Percentiles rank a stretch among this genome's conserved stretches.
Evolutionary conservation across 2,329 filamentous ascomycete species (phyloP).

Genomic region (Coniochaeta sp.): DNA sequence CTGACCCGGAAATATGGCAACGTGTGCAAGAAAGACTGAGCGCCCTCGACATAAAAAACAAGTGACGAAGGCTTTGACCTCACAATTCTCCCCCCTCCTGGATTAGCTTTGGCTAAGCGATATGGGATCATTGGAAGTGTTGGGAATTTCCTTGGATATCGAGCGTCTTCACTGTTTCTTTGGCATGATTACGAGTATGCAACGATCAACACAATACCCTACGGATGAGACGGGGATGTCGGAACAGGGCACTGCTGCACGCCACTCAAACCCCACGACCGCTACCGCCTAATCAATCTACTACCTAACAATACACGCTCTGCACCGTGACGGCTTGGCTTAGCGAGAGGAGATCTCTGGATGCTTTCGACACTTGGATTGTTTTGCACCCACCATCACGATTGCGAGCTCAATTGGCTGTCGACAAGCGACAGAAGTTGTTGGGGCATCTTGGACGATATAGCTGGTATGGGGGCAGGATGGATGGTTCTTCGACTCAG

Average conservation of each 20-base stretch:
- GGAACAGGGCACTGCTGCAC: background rate
- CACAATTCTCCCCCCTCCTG: background rate
- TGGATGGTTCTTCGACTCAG: background rate
- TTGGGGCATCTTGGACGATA: background rate
- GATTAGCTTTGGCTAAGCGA: background rate
- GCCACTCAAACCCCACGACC: background rate
- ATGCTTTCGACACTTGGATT: background rate
- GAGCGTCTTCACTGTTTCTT: background rate
- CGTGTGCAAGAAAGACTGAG: conserved; percentile 49
- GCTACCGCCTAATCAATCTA: background rate
- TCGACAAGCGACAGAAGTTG: background rate
- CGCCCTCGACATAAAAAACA: background rate
- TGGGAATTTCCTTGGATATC: background rate
- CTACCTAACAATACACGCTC: background rate
- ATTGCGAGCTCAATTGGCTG: background rate
- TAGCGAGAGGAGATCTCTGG: background rate
- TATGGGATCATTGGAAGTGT: background rate
- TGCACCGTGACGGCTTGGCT: background rate
- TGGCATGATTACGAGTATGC: background rate
- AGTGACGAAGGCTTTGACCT: background rate
- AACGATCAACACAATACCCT: background rate
- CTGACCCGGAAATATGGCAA: conserved; percentile 52
- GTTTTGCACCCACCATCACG: background rate
- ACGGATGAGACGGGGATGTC: background rate
- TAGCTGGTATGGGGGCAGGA: background rate